Percentiles rank a stretch among this genome's conserved stretches.
Conservation (phyloP, 2,329 filamentous ascomycete species). For the Metarhizium sp. region DNA sequence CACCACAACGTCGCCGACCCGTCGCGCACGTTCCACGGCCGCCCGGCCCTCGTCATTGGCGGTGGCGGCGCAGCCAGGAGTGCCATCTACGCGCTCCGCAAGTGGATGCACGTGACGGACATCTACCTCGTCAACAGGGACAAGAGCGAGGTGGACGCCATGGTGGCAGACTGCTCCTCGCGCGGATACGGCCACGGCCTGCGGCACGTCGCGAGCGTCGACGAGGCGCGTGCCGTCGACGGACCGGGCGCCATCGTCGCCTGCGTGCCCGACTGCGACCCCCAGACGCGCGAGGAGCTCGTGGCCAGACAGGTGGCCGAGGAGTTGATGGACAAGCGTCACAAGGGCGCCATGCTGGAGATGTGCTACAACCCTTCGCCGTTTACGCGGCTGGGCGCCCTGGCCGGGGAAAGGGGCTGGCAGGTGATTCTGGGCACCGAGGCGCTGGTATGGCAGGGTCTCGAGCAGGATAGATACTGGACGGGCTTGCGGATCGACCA, state of each 20-base stretch:
- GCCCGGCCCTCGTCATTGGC: slow-evolving; percentile 64
- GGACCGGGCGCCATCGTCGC: slow-evolving; percentile 59
- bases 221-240: slow-evolving; percentile 49
- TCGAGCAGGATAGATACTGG: slow-evolving; percentile 61
- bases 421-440: slow-evolving; percentile 68
- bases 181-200: slow-evolving; percentile 52
- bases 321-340: slow-evolving; percentile 32
- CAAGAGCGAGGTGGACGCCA: slow-evolving; percentile 52
- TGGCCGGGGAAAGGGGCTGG: slow-evolving; percentile 57
- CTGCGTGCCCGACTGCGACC: slow-evolving; percentile 70
- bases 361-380: slow-evolving; percentile 77
- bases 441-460: slow-evolving; percentile 66
- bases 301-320: slow-evolving; percentile 47
- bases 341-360: slow-evolving; percentile 63
- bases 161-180: slow-evolving; percentile 53
- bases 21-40: slow-evolving; percentile 39
- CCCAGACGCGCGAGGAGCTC: slow-evolving; percentile 52
- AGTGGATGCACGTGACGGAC: slow-evolving; percentile 55
- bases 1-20: slow-evolving; percentile 41
- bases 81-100: slow-evolving; percentile 65
- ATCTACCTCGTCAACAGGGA: slow-evolving; percentile 77
- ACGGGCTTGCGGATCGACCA: slow-evolving; percentile 50
- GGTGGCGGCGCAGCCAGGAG: slow-evolving; percentile 71
- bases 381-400: slow-evolving; percentile 54
- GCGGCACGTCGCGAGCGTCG: slow-evolving; percentile 49